Evolutionary conservation across 768 basidiomycete species (phyloP).

Genomic region (Tremella fuciformis): DNA sequence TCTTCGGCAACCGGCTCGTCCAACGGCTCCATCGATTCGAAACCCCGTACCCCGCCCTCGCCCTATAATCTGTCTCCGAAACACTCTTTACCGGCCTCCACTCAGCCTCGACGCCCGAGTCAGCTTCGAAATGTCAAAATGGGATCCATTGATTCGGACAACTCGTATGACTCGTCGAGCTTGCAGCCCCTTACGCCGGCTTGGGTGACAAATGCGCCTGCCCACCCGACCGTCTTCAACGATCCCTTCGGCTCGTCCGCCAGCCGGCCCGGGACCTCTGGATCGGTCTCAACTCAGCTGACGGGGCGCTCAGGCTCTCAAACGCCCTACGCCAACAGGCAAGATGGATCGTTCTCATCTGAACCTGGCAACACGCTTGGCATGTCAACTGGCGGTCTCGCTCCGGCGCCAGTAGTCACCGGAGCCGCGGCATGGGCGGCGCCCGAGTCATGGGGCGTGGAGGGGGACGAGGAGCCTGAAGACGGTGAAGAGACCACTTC

Average conservation of each 20-base stretch:
- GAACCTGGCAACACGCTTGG: not conserved
- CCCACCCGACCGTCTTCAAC: conserved; percentile 40
- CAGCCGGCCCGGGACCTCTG: not conserved
- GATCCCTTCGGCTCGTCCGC: conserved; percentile 43
- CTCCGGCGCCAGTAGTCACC: conserved; percentile 9
- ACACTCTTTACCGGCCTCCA: conserved; percentile 23
- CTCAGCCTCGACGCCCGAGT: conserved; percentile 49
- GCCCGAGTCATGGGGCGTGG: conserved; percentile 57
- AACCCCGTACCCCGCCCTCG: conserved; percentile 35
- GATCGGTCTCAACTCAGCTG: conserved; percentile 9
- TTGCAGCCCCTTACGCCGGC: conserved; percentile 32
- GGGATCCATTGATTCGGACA: conserved; percentile 34
- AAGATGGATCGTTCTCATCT: conserved; percentile 1
- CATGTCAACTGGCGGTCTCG: not conserved
- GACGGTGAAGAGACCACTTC: conserved; percentile 20
- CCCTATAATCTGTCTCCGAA: conserved; percentile 35
- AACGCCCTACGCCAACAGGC: not conserved
- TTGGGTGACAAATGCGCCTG: conserved; percentile 18
- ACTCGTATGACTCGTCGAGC: conserved; percentile 10
- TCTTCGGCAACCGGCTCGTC: conserved; percentile 12
- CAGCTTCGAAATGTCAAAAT: conserved; percentile 49
- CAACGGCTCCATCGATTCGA: conserved; percentile 26
- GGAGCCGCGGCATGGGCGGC: conserved; percentile 56
- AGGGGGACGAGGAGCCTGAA: conserved; percentile 51
- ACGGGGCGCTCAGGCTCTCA: conserved; percentile 5